These are phyloP conservation scores for Ulmus americana DNA, from an alignment of 331 rosid genomes.

Conservation along the genomic window DNA sequence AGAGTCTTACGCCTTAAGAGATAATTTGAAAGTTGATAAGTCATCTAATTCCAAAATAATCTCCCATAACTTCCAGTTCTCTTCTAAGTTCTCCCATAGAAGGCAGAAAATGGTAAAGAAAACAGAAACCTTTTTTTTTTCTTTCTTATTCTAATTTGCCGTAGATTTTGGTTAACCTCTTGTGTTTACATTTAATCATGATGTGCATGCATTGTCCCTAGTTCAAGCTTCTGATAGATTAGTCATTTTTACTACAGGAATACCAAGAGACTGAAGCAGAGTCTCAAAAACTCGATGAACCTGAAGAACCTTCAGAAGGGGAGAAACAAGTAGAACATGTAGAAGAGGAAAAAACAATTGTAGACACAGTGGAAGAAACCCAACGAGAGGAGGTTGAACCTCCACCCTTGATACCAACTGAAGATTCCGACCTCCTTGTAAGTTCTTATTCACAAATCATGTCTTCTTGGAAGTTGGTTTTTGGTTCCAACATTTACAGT, in stretches of 20 bases:
- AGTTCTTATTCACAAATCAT: conserved; percentile 3
- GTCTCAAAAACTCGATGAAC: conserved; percentile 32
- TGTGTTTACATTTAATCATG: neutral
- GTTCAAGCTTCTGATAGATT: conserved; percentile 2
- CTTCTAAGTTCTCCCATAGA: neutral
- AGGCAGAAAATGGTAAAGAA: neutral
- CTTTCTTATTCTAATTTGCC: neutral
- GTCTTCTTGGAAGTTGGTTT: conserved; percentile 14
- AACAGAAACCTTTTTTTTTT: neutral
- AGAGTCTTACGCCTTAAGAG: neutral
- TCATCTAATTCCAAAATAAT: too few relatives aligned
- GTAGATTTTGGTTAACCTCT: neutral
- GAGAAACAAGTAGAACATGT: conserved; percentile 47
- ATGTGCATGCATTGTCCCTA: neutral
- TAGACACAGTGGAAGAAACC: conserved; percentile 33
- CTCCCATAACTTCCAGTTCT: too few relatives aligned
- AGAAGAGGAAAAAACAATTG: conserved; percentile 32
- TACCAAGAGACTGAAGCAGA: conserved; percentile 33
- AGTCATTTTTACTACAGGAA: conserved; percentile 40
- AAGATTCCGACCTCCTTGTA: conserved; percentile 62
- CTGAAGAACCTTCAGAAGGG: conserved; percentile 31
- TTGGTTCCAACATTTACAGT: neutral
- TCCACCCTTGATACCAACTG: conserved; percentile 64
- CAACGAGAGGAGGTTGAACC: conserved; percentile 39
- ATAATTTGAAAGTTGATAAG: too few relatives aligned